Percentiles rank a stretch among this genome's conserved stretches.
phyloP scores from a whole-genome alignment of 257 asterid species.

The Capsicum baccatum region DNA sequence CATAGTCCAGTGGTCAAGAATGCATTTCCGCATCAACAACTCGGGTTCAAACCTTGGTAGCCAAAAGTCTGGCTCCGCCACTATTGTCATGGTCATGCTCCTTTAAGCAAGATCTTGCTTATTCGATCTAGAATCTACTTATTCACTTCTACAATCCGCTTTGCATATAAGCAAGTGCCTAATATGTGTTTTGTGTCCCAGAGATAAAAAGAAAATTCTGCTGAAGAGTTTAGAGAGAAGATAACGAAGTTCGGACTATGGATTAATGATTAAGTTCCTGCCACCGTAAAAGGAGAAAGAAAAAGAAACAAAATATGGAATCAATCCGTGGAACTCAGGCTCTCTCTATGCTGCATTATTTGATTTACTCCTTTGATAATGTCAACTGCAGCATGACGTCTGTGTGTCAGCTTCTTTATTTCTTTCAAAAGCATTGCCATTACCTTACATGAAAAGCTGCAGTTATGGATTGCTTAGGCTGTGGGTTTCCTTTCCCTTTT shows the following conservation, averaged over 20 bases:
- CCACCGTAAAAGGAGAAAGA: not conserved
- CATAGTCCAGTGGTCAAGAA: no score
- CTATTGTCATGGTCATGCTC: not conserved
- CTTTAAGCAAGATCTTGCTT: not conserved
- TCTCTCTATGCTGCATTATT: not conserved
- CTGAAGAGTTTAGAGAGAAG: not conserved
- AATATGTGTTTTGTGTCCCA: not conserved
- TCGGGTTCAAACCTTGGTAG: no score
- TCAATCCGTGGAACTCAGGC: not conserved
- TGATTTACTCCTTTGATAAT: not conserved
- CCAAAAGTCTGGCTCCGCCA: no score
- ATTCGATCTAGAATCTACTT: not conserved
- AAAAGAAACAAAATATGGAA: not conserved
- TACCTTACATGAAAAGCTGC: slow-evolving; percentile 5
- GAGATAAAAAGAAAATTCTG: not conserved
- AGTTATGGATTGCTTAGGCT: slow-evolving; percentile 15
- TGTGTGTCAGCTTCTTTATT: no score
- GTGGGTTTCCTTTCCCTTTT: not conserved
- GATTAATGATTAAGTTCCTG: not conserved
- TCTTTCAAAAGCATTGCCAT: not conserved
- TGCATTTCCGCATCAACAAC: no score
- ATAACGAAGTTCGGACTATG: not conserved
- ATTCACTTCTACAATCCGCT: not conserved
- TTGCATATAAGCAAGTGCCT: not conserved
- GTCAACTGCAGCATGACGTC: not conserved